Conservation (phyloP, 1,139 yeast species). For the Nakaseomyces kungkrabaensis region DNA sequence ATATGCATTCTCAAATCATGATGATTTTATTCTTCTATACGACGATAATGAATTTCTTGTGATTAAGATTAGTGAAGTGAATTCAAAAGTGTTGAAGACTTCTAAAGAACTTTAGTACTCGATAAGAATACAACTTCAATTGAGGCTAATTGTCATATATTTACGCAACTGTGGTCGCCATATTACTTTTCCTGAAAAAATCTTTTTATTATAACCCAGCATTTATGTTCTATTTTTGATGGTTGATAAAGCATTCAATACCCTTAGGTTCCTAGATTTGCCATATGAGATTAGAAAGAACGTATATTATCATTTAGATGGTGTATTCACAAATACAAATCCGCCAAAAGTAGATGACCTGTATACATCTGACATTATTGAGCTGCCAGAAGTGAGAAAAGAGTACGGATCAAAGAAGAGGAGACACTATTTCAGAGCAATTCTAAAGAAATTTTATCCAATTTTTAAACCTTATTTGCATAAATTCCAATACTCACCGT, state of each 20-base stretch:
- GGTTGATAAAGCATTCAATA: slow-evolving; percentile 7
- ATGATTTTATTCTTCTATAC: neutral
- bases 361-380: slow-evolving; percentile 8
- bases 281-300: slow-evolving; percentile 21
- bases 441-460: slow-evolving; percentile 9
- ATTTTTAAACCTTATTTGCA: slow-evolving; percentile 16
- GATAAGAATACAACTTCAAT: too few species aligned
- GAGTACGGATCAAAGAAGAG: slow-evolving; percentile 2
- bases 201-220: neutral
- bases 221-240: neutral
- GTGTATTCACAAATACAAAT: slow-evolving; percentile 11
- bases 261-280: slow-evolving; percentile 14
- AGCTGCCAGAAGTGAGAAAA: slow-evolving; percentile 3
- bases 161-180: too few species aligned
- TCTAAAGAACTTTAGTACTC: too few species aligned
- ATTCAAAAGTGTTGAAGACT: too few species aligned
- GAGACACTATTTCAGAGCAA: slow-evolving; percentile 2
- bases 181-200: neutral
- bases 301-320: slow-evolving; percentile 21
- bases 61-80: too few species aligned
- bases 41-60: neutral
- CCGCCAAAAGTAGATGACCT: slow-evolving; percentile 4
- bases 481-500: slow-evolving; percentile 20
- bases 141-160: too few species aligned
- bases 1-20: neutral